Conservation (phyloP, 1,139 yeast genomes). For the Hyphopichia burtonii region DNA sequence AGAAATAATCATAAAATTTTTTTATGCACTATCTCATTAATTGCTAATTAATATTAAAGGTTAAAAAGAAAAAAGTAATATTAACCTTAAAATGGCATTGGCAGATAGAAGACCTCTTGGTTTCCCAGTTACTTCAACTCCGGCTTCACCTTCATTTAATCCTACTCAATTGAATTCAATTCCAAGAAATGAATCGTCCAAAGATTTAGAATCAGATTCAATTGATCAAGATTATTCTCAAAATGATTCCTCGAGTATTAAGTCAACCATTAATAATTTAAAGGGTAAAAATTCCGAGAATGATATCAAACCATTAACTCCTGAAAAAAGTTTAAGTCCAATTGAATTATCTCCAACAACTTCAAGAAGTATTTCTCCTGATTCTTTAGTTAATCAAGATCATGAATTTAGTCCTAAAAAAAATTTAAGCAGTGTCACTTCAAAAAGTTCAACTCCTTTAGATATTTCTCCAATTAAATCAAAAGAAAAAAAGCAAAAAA, state of each 20-base stretch:
- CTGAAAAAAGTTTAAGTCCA: constrained; percentile 23
- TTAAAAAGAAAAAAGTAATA: not conserved
- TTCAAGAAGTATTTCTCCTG: constrained; percentile 45
- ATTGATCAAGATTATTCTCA: not conserved
- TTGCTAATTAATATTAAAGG: not conserved
- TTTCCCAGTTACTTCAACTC: constrained; percentile 36
- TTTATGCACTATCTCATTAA: not conserved
- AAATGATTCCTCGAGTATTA: constrained; percentile 8
- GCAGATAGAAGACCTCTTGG: constrained; percentile 60
- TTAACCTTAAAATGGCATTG: constrained; percentile 42
- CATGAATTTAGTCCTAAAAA: constrained; percentile 8
- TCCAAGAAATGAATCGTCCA: not conserved
- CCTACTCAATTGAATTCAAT: constrained; percentile 34
- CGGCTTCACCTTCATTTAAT: constrained; percentile 48
- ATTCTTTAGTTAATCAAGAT: constrained; percentile 37
- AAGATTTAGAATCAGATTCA: not conserved
- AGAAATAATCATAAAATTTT: not conserved
- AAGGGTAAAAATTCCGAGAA: constrained; percentile 12
- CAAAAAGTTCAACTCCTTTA: constrained; percentile 10
- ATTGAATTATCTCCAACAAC: constrained; percentile 37
- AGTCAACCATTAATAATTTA: constrained; percentile 12
- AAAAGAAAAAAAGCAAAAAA: constrained; percentile 34
- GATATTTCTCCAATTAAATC: not conserved
- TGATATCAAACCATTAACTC: constrained; percentile 18
- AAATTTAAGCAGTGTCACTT: not conserved